Percentiles rank a stretch among this genome's conserved stretches.
Evolutionary conservation across 345 rosid genomes (phyloP).

Genomic region (Populus nigra): DNA sequence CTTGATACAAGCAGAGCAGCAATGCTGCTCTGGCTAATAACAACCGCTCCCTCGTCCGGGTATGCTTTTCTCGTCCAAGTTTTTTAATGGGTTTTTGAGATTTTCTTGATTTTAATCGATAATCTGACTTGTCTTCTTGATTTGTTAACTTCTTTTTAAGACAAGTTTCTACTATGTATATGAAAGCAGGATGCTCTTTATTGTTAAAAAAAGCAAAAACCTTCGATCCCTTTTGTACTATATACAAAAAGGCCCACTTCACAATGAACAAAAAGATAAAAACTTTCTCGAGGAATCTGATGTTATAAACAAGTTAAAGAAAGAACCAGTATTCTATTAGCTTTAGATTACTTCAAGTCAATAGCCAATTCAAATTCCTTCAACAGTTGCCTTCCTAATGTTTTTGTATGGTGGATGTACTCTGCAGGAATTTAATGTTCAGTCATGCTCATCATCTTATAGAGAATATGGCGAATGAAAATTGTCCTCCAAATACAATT

Average conservation of each 20-base stretch:
- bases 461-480: conserved; percentile 51
- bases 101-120: not conserved
- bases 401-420: conserved; percentile 77
- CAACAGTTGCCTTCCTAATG: conserved; percentile 67
- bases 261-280: conserved; percentile 15
- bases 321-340: conserved; percentile 42
- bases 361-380: conserved; percentile 61
- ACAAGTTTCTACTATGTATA: conserved; percentile 16
- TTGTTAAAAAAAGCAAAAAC: conserved; percentile 27
- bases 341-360: conserved; percentile 62
- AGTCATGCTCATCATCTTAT: conserved; percentile 60
- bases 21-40: not conserved
- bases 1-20: not conserved
- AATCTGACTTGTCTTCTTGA: not conserved
- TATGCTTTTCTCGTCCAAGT: not conserved
- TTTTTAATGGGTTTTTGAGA: not conserved
- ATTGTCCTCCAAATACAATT: conserved; percentile 58
- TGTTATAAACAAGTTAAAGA: conserved; percentile 47
- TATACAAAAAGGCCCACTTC: conserved; percentile 18
- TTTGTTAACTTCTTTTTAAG: not conserved
- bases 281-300: conserved; percentile 39
- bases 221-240: conserved; percentile 22
- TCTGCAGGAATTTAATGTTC: conserved; percentile 62
- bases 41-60: not conserved
- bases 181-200: conserved; percentile 25